Evolutionary conservation across 176 grass and related monocot species (phyloP), one percentile per base, ranked within the genome.

Genomic region (Lolium multiflorum): DNA sequence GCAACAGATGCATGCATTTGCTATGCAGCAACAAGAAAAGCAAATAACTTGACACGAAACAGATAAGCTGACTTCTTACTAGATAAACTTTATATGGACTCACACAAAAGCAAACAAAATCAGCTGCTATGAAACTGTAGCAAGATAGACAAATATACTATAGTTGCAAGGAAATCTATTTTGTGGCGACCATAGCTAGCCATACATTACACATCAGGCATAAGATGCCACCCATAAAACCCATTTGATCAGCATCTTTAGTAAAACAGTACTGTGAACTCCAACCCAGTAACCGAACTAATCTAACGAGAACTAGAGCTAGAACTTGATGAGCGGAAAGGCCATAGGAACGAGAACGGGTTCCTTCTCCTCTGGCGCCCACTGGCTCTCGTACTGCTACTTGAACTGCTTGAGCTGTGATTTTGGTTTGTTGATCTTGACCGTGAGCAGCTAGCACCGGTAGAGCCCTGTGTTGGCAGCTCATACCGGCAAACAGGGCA

Each of bases 401-500:
- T 90, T 82, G 87, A 91, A 77, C 86, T 95, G 59, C 88, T 90
- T 74, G 87, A 87, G 59, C 62, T 84, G 79, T 89, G 84, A 67
- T 38, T 89, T 88, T 88, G 88, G 84, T 72, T 86, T 16, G 63
- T 89, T 76, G 89, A 91, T 72, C 88, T 93, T 83, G 95, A 71
- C 48, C 56, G 73, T 5, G 89, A 90, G 88, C 83, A 92, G 54
- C 86, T 92, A 16, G 90, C 80, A 37, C 74, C 71, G 11, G 83
- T 66, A 73, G 88, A 90, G 24, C 83, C 88, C 78, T 91, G 96
- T 21, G 91, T 64, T 31, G 93, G 93, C 81, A 98, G 64, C 85
- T 95, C 91, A 67, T 89, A 85, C 14, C 95, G 89, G 83, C 95
- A 98, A 84, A 98, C 95, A 35, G 95, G 95, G 0, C 96, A 98